Evolutionary conservation across 371 early-diverging fungal species (phyloP), one percentile per base, ranked within the genome.

Genomic region (Apophysomyces elegans): DNA sequence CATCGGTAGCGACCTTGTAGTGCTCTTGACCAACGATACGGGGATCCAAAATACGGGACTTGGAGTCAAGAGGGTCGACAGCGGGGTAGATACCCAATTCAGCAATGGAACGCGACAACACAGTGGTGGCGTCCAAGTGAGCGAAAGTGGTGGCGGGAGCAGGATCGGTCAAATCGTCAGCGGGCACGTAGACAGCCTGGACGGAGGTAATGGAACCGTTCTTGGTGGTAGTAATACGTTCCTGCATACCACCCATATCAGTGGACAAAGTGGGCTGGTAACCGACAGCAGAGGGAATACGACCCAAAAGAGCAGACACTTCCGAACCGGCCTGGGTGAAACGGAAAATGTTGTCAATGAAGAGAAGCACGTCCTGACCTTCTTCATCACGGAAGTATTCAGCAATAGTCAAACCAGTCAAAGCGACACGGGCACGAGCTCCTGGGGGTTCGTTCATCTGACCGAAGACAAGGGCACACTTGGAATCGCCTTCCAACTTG

Each of bases 361-460:
- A 98, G 72, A 98, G 91, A 78, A 98, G 87, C 92, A 98, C 98
- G 84, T 98, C 98, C 86, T 98, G 97, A 72, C 97, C 97, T 84
- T 98, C 98, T 74, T 93, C 91, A 83, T 98, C 98, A 93, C 98
- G 96, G 95, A 98, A 98, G 88, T 98, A 97, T 86, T 98, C 98
- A 75, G 98, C 98, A 72, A 98, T 91, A 77, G 98, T 98, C 78
- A 98, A 84, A 76, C 98, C 98, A 65, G 98, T 98, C 78, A 98
- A 84, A 65, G 98, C 98, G 63, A 98, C 98, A 93, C 98, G 96
- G 72, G 98, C 98, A 93, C 98, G 96, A 74, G 98, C 98, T 84
- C 98, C 98, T 71, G 98, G 98, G 84, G 98, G 97, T 86, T 98
- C 98, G 95, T 98, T 98, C 98, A 98, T 98, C 87, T 98, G 97